Evolutionary conservation across 192 early-diverging fungal genomes (phyloP).

Genomic region (Umbelopsis sp.): DNA sequence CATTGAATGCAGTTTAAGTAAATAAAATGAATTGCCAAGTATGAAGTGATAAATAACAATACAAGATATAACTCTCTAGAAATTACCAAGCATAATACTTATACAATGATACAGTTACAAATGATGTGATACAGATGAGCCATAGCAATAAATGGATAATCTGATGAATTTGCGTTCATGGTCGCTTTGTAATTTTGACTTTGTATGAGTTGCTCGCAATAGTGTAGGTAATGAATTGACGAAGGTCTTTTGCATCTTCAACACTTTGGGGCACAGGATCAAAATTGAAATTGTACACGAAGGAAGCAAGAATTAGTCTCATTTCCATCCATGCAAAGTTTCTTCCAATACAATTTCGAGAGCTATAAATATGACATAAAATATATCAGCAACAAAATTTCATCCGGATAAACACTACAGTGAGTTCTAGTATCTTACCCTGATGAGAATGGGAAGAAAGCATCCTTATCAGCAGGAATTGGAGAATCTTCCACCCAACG

Average conservation of each 20-base stretch:
- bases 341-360: slow-evolving; percentile 46
- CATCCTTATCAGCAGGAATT: slow-evolving; percentile 35
- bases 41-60: not conserved
- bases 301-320: slow-evolving; percentile 38
- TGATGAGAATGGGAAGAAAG: slow-evolving; percentile 51
- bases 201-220: slow-evolving; percentile 1
- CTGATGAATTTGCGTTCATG: not conserved
- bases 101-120: not conserved
- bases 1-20: not conserved
- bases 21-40: not conserved
- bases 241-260: not conserved
- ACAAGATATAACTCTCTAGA: not conserved
- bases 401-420: not conserved
- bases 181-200: not conserved
- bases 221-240: slow-evolving; percentile 8
- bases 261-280: slow-evolving; percentile 29
- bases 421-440: slow-evolving; percentile 28
- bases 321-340: slow-evolving; percentile 55
- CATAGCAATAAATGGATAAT: not conserved
- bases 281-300: slow-evolving; percentile 43
- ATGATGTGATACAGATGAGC: not conserved
- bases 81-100: not conserved
- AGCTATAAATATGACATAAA: not conserved
- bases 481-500: slow-evolving; percentile 27
- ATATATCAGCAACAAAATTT: not conserved